phyloP scores from a whole-genome alignment of 2,329 filamentous ascomycete genomes.

The Pyrenochaeta sp. region DNA sequence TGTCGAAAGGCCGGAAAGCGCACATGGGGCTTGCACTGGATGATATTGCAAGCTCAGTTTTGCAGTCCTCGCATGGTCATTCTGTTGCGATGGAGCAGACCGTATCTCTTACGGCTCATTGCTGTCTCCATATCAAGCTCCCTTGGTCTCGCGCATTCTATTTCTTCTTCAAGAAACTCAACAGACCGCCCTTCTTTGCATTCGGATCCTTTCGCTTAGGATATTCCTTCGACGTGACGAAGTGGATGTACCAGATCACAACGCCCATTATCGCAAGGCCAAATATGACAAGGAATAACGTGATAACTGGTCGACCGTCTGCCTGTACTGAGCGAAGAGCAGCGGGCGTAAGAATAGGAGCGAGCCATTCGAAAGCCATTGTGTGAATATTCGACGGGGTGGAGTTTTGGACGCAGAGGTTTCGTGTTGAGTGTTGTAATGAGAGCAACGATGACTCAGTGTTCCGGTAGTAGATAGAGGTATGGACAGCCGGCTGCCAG shows the following conservation, averaged over 20 bases:
- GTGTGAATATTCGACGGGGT: slow-evolving; percentile 6
- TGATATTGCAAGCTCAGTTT: not conserved
- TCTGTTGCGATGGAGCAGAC: not conserved
- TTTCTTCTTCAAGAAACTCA: slow-evolving; percentile 32
- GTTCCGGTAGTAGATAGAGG: not conserved
- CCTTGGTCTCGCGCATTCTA: slow-evolving; percentile 10
- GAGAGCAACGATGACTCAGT: not conserved
- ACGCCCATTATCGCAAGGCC: slow-evolving; percentile 62
- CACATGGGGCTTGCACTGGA: not conserved
- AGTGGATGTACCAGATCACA: slow-evolving; percentile 40
- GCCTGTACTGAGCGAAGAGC: slow-evolving; percentile 44
- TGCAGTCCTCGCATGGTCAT: not conserved
- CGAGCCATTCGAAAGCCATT: slow-evolving; percentile 42
- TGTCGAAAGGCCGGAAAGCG: not conserved
- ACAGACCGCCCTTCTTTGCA: slow-evolving; percentile 34
- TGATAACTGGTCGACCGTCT: slow-evolving; percentile 83
- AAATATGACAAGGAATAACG: slow-evolving; percentile 80
- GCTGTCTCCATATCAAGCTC: not conserved
- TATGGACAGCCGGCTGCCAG: slow-evolving; percentile 35
- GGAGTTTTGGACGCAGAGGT: not conserved
- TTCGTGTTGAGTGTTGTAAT: not conserved
- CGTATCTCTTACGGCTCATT: not conserved
- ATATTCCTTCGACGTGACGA: slow-evolving; percentile 40
- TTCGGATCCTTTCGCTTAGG: slow-evolving; percentile 37
- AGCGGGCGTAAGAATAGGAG: slow-evolving; percentile 41